Conservation (phyloP, 208 protist species). For the Trypanosoma cruzi region DNA sequence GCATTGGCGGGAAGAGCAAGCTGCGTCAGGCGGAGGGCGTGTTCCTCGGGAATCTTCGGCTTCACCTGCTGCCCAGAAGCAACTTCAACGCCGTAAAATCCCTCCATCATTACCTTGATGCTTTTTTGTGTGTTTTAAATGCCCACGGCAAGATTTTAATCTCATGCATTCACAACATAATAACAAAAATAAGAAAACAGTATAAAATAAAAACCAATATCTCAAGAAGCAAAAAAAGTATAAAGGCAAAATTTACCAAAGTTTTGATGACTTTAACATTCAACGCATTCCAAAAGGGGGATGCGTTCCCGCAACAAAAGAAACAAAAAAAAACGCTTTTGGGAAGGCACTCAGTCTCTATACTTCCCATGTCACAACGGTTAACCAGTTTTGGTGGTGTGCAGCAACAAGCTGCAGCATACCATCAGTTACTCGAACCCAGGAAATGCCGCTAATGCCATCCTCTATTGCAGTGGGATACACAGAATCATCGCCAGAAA, state of each 20-base stretch:
- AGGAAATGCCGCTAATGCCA: constrained; percentile 38
- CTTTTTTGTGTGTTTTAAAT: neutral
- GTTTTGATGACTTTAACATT: neutral
- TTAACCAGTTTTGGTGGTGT: constrained; percentile 46
- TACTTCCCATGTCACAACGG: constrained; percentile 44
- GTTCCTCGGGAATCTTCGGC: constrained; percentile 83
- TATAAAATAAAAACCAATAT: neutral
- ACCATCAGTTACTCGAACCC: constrained; percentile 25
- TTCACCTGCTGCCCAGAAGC: constrained; percentile 72
- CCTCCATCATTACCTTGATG: constrained; percentile 44
- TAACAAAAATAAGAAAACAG: constrained; percentile 5
- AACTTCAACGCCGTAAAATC: constrained; percentile 82
- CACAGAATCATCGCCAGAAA: neutral
- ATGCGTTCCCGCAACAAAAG: constrained; percentile 7
- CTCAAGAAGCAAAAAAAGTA: constrained; percentile 14
- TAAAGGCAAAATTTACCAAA: neutral
- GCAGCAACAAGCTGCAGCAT: constrained; percentile 39
- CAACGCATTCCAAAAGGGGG: neutral
- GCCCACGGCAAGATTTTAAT: too few relatives aligned
- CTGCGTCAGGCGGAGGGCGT: constrained; percentile 86
- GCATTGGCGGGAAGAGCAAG: constrained; percentile 86
- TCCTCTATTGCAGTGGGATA: constrained; percentile 32
- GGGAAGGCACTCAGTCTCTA: neutral
- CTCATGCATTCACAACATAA: too few relatives aligned
- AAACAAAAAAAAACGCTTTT: constrained; percentile 15